Evolutionary conservation across 2,329 filamentous ascomycete species (phyloP), one percentile per base, ranked within the genome.

Genomic region (Rhytidhysteron rufulum): DNA sequence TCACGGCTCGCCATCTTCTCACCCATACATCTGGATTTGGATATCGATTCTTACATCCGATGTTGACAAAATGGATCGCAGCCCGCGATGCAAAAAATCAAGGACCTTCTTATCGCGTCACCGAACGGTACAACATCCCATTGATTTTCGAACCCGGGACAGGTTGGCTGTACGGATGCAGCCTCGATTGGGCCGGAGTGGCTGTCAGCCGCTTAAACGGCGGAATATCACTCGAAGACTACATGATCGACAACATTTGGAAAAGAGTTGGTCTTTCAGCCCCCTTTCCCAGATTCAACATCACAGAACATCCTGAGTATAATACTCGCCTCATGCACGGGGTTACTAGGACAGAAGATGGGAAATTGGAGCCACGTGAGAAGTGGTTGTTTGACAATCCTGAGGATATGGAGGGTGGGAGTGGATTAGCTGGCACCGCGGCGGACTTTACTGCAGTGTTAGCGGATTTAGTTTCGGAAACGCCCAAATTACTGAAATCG

Each of bases 1-100:
- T 47, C 35, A 47, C 44, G 5, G 25, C 43, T 10, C 43, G 51
- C 4, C 44, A 44, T 21, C 50, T 55, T 10, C 43, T 56, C 5
- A 53, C 44, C 5, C 53, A 56, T 36, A 45, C 48, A 1, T 47
- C 43, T 10, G 53, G 53, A 13, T 32, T 50, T 5, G 32, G 29
- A 10, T 51, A 51, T 30, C 37, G 34, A 18, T 42, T 42, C n/a
- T 38, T 43, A 34, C 15, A 46, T 21, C 42, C 33, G 15, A 25
- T 31, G 5, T 34, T 53, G 5, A 21, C 6, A n/a, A 22, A 15
- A 8, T 39, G 46, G 37, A 33, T 34, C 3, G 24, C 39, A 22
- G 24, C 32, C 13, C 24, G 24, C 3, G n/a, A n/a, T n/a, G n/a
- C n/a, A n/a, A n/a, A n/a, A n/a, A 29, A 30, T 22, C 17, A 41